Conservation (phyloP, 2,329 filamentous ascomycete genomes). For the Dactylellina drechsleri region DNA sequence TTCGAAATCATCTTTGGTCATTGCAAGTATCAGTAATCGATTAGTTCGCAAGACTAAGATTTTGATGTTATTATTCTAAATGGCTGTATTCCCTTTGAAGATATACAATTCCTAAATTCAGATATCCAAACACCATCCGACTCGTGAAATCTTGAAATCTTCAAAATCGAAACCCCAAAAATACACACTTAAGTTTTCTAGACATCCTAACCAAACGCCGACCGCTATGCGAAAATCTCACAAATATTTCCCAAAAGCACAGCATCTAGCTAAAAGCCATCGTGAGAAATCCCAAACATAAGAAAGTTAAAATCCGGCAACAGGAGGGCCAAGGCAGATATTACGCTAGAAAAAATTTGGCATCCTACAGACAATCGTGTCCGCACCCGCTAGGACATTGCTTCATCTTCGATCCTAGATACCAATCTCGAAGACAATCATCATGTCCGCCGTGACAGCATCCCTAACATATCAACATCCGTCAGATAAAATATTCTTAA, state of each 20-base stretch:
- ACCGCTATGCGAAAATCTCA: not conserved
- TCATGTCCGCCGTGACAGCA: slow-evolving; percentile 57
- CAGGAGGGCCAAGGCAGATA: not conserved
- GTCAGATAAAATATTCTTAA: not conserved
- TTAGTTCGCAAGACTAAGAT: too few species aligned
- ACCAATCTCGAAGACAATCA: slow-evolving; percentile 56
- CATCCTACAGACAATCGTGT: slow-evolving; percentile 53
- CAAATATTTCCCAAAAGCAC: not conserved
- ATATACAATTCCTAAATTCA: too few species aligned
- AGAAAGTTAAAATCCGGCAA: not conserved
- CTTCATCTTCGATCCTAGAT: slow-evolving; percentile 55
- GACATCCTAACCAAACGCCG: not conserved
- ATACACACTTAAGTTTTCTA: not conserved
- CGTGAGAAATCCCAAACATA: not conserved
- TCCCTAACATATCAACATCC: slow-evolving; percentile 29
- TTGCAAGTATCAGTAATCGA: too few species aligned
- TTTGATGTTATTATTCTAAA: too few species aligned
- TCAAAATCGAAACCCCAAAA: not conserved
- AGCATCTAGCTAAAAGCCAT: not conserved
- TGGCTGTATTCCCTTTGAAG: too few species aligned
- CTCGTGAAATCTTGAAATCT: not conserved
- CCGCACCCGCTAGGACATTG: slow-evolving; percentile 57
- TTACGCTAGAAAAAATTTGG: not conserved
- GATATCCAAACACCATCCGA: too few species aligned
- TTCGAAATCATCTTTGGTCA: not conserved